Percentiles rank a stretch among this genome's conserved stretches.
These are phyloP conservation scores for Oryza brachyantha DNA, from an alignment of 176 grass and related monocot genomes.

Conservation along the genomic window DNA sequence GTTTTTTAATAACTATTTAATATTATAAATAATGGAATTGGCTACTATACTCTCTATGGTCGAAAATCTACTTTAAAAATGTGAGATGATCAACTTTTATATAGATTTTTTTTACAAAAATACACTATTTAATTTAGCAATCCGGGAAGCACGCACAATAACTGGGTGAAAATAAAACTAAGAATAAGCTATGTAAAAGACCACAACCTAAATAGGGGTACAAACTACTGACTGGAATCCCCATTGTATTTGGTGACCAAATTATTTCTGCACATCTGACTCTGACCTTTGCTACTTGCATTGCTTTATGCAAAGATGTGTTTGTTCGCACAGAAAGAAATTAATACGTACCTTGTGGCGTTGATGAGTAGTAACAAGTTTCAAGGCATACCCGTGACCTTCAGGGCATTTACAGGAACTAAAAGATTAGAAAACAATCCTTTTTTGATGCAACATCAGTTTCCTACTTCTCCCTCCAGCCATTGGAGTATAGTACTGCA, in stretches of 20 bases:
- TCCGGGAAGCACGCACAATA: too few species aligned
- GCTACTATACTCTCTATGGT: too few species aligned
- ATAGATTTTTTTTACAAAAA: too few species aligned
- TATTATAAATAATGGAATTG: too few species aligned
- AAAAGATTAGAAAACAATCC: neutral
- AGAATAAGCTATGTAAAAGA: too few species aligned
- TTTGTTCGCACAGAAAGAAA: conserved; percentile 39
- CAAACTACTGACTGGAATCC: conserved; percentile 9
- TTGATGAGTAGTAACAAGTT: conserved; percentile 18
- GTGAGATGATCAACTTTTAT: too few species aligned
- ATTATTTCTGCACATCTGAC: neutral
- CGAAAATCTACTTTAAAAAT: too few species aligned
- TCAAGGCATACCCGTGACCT: conserved; percentile 46
- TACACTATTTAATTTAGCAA: too few species aligned
- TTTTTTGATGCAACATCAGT: conserved; percentile 26
- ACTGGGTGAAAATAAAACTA: too few species aligned
- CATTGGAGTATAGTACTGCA: conserved; percentile 9
- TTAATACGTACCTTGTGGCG: neutral
- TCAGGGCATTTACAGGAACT: conserved; percentile 3
- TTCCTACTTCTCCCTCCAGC: conserved; percentile 30
- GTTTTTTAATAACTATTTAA: too few species aligned
- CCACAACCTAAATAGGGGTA: neutral
- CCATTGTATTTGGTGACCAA: conserved; percentile 13
- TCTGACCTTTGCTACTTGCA: too few species aligned
- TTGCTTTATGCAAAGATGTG: neutral